Conservation (phyloP, 306 rosid genomes). For the Trichosanthes truncata region DNA sequence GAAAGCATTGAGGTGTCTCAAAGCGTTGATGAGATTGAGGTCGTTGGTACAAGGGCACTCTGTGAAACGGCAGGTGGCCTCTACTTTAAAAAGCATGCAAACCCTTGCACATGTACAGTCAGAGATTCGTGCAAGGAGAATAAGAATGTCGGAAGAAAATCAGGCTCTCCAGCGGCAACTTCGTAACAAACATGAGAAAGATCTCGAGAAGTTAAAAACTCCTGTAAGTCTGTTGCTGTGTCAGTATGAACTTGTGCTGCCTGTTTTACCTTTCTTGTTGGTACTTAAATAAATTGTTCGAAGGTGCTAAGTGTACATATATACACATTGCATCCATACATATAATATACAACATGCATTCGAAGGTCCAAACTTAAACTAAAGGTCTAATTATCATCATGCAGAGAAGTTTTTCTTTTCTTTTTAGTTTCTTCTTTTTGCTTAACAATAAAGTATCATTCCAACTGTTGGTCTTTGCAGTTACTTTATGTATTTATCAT, state of each 20-base stretch:
- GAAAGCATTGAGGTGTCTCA: conserved; percentile 74
- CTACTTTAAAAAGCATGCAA: conserved; percentile 84
- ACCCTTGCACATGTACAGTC: conserved; percentile 83
- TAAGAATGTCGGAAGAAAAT: conserved; percentile 86
- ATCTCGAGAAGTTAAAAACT: conserved; percentile 66
- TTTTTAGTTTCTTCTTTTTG: neutral
- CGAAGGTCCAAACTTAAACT: neutral
- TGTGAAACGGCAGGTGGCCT: conserved; percentile 84
- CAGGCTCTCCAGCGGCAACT: conserved; percentile 86
- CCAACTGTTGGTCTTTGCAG: neutral
- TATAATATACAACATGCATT: neutral
- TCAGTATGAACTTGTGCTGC: neutral
- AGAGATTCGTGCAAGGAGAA: conserved; percentile 75
- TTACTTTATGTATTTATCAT: neutral
- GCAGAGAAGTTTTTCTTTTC: neutral
- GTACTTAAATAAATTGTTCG: neutral
- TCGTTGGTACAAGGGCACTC: conserved; percentile 64
- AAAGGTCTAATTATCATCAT: neutral
- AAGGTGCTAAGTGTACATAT: neutral
- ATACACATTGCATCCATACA: neutral
- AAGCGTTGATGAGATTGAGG: conserved; percentile 85
- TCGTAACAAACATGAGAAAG: conserved; percentile 72
- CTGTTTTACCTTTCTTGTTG: neutral
- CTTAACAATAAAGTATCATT: neutral
- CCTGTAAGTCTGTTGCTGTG: conserved; percentile 10